A percentile compares a stretch with the other conserved stretches of the same genome.
phyloP scores from a whole-genome alignment of 208 protist genomes.

The Acanthamoeba culbertsoni region DNA sequence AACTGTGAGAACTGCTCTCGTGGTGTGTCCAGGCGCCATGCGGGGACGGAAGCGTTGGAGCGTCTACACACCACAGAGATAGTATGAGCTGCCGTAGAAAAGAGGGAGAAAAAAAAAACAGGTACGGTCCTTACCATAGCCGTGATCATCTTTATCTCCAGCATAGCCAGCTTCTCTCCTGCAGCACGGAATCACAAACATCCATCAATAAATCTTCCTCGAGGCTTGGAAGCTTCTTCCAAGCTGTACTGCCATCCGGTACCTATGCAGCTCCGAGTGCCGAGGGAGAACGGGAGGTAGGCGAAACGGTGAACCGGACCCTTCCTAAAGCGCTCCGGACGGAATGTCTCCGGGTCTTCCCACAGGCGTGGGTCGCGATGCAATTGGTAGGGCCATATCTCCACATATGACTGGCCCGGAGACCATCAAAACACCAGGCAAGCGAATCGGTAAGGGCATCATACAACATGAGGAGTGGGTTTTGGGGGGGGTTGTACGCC shows the following conservation, averaged over 20 bases:
- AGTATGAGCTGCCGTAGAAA: background rate
- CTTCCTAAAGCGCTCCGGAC: background rate
- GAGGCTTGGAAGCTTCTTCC: too few relatives aligned
- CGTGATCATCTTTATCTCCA: constrained; percentile 36
- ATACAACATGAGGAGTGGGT: background rate
- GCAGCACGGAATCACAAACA: background rate
- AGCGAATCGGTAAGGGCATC: background rate
- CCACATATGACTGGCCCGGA: constrained; percentile 26
- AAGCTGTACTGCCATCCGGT: background rate
- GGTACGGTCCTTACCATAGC: background rate
- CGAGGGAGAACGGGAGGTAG: constrained; percentile 41
- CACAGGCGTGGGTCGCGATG: background rate
- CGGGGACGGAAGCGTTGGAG: background rate
- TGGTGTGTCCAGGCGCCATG: background rate
- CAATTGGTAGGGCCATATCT: constrained; percentile 42
- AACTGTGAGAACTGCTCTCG: background rate
- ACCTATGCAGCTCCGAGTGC: constrained; percentile 35
- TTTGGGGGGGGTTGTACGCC: background rate
- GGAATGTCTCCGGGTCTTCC: background rate
- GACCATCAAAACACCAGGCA: too few relatives aligned
- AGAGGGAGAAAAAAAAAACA: background rate
- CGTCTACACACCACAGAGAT: background rate
- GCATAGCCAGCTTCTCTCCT: constrained; percentile 16
- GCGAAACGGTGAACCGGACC: background rate
- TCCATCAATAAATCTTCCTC: too few relatives aligned